Evolutionary conservation across 2,329 filamentous ascomycete genomes (phyloP).

Genomic region (Aspergillus awamori): DNA sequence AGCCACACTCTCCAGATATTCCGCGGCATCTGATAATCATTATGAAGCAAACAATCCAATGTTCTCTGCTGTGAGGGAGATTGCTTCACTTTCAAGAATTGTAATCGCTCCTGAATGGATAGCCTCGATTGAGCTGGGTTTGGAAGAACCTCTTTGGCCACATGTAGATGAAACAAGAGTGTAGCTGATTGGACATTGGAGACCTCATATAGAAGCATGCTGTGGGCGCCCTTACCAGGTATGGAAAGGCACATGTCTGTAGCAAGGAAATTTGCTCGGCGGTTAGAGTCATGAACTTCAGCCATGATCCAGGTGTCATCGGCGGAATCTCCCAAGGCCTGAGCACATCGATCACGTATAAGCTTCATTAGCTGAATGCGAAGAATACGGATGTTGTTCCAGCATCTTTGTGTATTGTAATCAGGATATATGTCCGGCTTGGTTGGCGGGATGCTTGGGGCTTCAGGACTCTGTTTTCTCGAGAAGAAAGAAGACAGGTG

Average conservation of each 20-base stretch:
- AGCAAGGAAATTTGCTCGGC: neutral
- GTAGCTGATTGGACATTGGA: neutral
- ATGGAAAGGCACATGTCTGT: neutral
- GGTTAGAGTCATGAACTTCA: neutral
- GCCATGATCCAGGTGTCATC: neutral
- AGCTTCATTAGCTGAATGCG: neutral
- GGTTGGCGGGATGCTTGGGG: neutral
- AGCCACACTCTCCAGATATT: constrained; percentile 10
- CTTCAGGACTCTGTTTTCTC: neutral
- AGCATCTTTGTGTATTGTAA: neutral
- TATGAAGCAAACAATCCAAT: neutral
- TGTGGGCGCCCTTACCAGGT: neutral
- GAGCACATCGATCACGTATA: neutral
- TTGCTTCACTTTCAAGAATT: neutral
- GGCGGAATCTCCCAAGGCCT: neutral
- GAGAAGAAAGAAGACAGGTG: neutral
- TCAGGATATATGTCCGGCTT: constrained; percentile 1
- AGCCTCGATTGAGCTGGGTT: neutral
- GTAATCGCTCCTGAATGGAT: constrained; percentile 1
- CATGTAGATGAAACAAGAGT: constrained; percentile 6
- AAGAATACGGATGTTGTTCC: constrained; percentile 8
- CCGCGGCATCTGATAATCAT: neutral
- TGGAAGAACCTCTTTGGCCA: neutral
- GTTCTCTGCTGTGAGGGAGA: neutral
- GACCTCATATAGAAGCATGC: neutral